These are phyloP conservation scores for Colletotrichum lupini DNA, from an alignment of 2,329 filamentous ascomycete species.

Conservation along the genomic window DNA sequence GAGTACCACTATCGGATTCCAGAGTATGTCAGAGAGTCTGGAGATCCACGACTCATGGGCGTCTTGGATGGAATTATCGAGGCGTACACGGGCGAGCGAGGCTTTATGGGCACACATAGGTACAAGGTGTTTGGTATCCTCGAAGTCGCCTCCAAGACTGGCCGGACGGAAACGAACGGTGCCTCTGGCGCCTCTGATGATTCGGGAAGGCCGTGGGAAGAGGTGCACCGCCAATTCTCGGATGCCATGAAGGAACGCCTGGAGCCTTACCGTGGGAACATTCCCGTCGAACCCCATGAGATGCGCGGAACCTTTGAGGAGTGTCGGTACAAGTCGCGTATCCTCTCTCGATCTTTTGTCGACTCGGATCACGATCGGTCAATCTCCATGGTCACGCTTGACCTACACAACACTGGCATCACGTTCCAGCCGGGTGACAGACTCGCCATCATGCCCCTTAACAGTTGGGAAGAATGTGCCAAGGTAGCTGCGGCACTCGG, in stretches of 20 bases:
- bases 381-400: conserved; percentile 61
- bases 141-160: conserved; percentile 64
- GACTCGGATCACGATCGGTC: conserved; percentile 58
- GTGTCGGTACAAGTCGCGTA: conserved; percentile 59
- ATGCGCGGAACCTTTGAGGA: conserved; percentile 67
- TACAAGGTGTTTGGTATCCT: conserved; percentile 68
- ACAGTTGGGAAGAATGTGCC: conserved; percentile 64
- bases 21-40: conserved; percentile 62
- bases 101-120: conserved; percentile 67
- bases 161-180: conserved; percentile 64
- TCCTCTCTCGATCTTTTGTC: conserved; percentile 57
- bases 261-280: conserved; percentile 58
- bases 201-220: conserved; percentile 58
- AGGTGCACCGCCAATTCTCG: conserved; percentile 62
- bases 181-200: conserved; percentile 56
- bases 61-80: conserved; percentile 66
- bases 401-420: conserved; percentile 63
- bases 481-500: conserved; percentile 64
- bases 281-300: conserved; percentile 61
- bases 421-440: conserved; percentile 65
- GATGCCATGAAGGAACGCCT: conserved; percentile 65
- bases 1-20: conserved; percentile 66
- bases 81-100: conserved; percentile 64
- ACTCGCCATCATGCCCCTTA: conserved; percentile 65
- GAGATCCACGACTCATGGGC: conserved; percentile 61